phyloP scores from a whole-genome alignment of 1,284 basidiomycete genomes.

The Athelia psychrophila region DNA sequence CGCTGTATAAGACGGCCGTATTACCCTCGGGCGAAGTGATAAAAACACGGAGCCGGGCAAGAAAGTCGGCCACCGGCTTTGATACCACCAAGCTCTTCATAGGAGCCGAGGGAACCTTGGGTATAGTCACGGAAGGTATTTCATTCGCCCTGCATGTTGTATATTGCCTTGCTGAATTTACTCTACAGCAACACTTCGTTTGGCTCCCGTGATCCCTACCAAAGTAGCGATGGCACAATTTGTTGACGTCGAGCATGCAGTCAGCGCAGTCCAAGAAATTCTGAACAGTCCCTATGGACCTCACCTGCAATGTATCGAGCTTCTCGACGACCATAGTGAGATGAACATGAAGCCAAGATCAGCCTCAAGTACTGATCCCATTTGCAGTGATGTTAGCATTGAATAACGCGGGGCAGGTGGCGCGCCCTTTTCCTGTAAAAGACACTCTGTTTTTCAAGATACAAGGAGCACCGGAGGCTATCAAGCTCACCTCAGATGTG shows the following conservation, averaged over 20 bases:
- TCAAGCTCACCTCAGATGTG: conserved; percentile 58
- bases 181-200: conserved; percentile 68
- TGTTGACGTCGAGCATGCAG: conserved; percentile 59
- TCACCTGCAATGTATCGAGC: conserved; percentile 77
- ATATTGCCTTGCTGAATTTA: background rate
- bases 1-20: conserved; percentile 57
- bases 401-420: conserved; percentile 60
- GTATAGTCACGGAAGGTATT: conserved; percentile 73
- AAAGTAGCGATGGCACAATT: conserved; percentile 74
- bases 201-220: conserved; percentile 76
- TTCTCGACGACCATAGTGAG: conserved; percentile 71
- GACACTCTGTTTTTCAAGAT: conserved; percentile 92
- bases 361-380: background rate
- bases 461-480: conserved; percentile 66
- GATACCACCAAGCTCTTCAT: conserved; percentile 80
- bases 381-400: conserved; percentile 72
- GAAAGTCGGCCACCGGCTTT: conserved; percentile 76
- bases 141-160: background rate
- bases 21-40: conserved; percentile 78
- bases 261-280: conserved; percentile 76
- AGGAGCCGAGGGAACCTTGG: conserved; percentile 80
- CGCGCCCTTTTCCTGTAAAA: conserved; percentile 62
- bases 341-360: conserved; percentile 4
- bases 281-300: conserved; percentile 63
- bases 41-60: conserved; percentile 70